These are phyloP conservation scores for Theileria parva DNA, from an alignment of 169 alveolate genomes.

Conservation along the genomic window DNA sequence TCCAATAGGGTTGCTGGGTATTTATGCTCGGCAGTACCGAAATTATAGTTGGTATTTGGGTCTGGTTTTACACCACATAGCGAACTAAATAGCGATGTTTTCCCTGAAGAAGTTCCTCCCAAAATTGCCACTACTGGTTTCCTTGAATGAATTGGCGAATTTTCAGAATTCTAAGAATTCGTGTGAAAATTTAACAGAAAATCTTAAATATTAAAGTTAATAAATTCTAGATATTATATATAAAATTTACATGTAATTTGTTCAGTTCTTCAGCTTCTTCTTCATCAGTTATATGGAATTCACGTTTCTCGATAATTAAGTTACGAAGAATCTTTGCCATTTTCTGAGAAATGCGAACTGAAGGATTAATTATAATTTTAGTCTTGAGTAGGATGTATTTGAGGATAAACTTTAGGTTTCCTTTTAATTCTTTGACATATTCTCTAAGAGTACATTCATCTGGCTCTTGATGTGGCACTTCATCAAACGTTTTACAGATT, in stretches of 20 bases:
- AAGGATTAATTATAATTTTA: constrained; percentile 22
- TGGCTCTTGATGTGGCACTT: constrained; percentile 18
- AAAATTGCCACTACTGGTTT: constrained; percentile 62
- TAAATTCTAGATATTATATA: neutral
- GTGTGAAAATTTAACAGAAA: neutral
- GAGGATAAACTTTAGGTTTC: constrained; percentile 45
- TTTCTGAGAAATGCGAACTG: constrained; percentile 12
- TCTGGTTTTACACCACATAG: constrained; percentile 12
- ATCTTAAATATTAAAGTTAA: neutral
- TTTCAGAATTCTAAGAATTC: neutral
- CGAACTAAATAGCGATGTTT: constrained; percentile 47
- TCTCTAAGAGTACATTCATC: constrained; percentile 33
- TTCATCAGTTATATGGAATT: constrained; percentile 24
- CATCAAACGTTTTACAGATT: neutral
- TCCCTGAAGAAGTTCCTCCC: constrained; percentile 54
- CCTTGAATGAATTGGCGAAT: constrained; percentile 10
- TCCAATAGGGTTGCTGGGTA: constrained; percentile 54
- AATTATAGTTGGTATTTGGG: constrained; percentile 26
- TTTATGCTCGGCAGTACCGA: constrained; percentile 26
- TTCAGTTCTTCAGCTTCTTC: constrained; percentile 23
- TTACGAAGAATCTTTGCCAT: constrained; percentile 43
- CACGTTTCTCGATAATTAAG: constrained; percentile 31
- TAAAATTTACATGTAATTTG: constrained; percentile 23
- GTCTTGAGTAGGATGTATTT: constrained; percentile 42
- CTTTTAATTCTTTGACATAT: constrained; percentile 32